A percentile compares a stretch with the other conserved stretches of the same genome.
Conservation (phyloP, 208 protist species). For the Lotmaria passim region DNA sequence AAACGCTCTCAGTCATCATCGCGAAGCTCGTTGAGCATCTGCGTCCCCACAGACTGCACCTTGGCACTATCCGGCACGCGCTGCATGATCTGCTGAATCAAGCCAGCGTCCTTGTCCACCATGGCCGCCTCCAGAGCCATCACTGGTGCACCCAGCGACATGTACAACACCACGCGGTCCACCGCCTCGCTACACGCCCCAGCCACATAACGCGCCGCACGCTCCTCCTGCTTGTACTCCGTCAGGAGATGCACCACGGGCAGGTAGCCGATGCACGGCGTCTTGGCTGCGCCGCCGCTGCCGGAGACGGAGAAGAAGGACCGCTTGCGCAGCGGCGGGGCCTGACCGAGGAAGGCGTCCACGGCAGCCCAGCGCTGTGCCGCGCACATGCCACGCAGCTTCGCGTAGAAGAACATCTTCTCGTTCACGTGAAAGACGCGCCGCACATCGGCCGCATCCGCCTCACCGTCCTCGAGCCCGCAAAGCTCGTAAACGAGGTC, state of each 20-base stretch:
- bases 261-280: slow-evolving; percentile 38
- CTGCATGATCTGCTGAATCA: slow-evolving; percentile 59
- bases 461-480: slow-evolving; percentile 31
- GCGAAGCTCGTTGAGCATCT: slow-evolving; percentile 32
- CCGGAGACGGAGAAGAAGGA: slow-evolving; percentile 31
- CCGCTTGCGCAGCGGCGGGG: slow-evolving; percentile 29
- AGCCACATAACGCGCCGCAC: slow-evolving; percentile 45
- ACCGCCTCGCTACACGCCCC: slow-evolving; percentile 36
- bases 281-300: neutral
- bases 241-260: slow-evolving; percentile 40
- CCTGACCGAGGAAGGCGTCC: slow-evolving; percentile 35
- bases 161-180: slow-evolving; percentile 53
- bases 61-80: slow-evolving; percentile 29
- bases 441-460: slow-evolving; percentile 20
- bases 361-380: slow-evolving; percentile 34
- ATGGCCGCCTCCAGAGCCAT: slow-evolving; percentile 61
- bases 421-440: slow-evolving; percentile 35
- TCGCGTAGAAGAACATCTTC: slow-evolving; percentile 38
- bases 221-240: slow-evolving; percentile 36
- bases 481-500: slow-evolving; percentile 32
- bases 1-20: neutral
- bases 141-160: slow-evolving; percentile 40
- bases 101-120: slow-evolving; percentile 27
- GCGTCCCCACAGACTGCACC: slow-evolving; percentile 31
- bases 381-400: slow-evolving; percentile 45